Evolutionary conservation across 192 early-diverging fungal species (phyloP), one percentile per base, ranked within the genome.

Genomic region (Coemansia sp.): DNA sequence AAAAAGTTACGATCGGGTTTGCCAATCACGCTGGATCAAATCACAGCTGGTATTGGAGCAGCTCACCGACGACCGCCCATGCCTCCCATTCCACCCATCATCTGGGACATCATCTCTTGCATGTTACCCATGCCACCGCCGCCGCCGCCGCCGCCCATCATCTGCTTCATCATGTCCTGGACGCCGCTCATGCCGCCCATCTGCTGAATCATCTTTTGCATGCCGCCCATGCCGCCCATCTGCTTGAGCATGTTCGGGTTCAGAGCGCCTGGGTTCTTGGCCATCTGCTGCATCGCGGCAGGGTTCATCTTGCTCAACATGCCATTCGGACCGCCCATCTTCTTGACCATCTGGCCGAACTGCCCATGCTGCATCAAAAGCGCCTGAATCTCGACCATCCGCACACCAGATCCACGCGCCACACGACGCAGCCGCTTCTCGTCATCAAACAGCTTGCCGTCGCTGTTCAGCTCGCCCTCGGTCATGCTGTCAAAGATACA

Each of bases 401-500:
- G 85, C n/a, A 91, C 88, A 6, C 96, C 96, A 9, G 89, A 88
- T 16, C 96, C 96, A 36, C 88, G 85, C 6, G 95, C 90, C 58
- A 98, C 86, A 20, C 96, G 88, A 7, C 85, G 65, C 37, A 98
- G 68, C 26, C 95, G 82, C 26, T 85, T 86, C 48, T 97, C 85
- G 16, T 88, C 83, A 1, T 73, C 69, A 74, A 98, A 97, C n/a
- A 89, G 43, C 60, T 90, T 91, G 28, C 88, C 92, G 67, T 97
- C 95, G 66, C 91, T 88, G 66, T 90, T 91, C 26, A 98, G 81
- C 76, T 98, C 96, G 7, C 9, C 7, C 46, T 96, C 93, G 4
- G 87, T 98, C 96, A 98, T 98, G 66, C 91, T 93, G 71, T 98
- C 96, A 87, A 98, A 93, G 69, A 96, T 90, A 62, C 90, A 92